Conservation (phyloP, 345 rosid genomes). For the Psidium guajava region DNA sequence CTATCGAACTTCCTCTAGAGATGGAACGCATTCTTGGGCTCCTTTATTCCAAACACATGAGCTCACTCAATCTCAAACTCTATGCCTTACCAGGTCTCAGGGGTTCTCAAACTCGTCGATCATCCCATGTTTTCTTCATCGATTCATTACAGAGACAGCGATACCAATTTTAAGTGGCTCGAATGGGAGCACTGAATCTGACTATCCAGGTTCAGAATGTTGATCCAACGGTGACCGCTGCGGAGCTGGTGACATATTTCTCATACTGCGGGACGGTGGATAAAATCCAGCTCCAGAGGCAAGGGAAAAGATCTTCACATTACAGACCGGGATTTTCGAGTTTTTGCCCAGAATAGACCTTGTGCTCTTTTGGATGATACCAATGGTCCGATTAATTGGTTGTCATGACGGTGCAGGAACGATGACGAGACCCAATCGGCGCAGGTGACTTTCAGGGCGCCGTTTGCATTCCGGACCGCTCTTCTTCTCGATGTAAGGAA, state of each 20-base stretch:
- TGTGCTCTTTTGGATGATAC: not conserved
- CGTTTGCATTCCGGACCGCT: constrained; percentile 23
- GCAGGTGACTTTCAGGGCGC: constrained; percentile 19
- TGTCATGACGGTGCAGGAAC: not conserved
- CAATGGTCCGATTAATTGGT: not conserved
- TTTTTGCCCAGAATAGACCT: not conserved
- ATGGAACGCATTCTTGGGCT: not conserved
- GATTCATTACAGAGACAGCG: not conserved
- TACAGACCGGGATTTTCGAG: not conserved
- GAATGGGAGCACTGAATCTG: constrained; percentile 6
- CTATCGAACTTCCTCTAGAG: not conserved
- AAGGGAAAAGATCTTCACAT: not conserved
- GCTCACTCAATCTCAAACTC: not conserved
- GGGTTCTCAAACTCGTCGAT: not conserved
- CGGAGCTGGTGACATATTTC: constrained; percentile 20
- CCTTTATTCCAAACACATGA: not conserved
- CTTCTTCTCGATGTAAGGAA: constrained; percentile 25
- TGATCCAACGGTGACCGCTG: constrained; percentile 7
- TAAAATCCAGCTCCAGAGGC: constrained; percentile 16
- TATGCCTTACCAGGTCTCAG: not conserved
- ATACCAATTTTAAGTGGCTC: not conserved
- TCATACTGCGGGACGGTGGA: constrained; percentile 34
- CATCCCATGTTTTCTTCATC: not conserved
- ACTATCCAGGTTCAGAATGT: constrained; percentile 20
- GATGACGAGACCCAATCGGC: constrained; percentile 15